Percentiles rank a stretch among this genome's conserved stretches.
These are phyloP conservation scores for Daldinia loculata DNA, from an alignment of 495 filamentous ascomycete genomes.

Conservation along the genomic window DNA sequence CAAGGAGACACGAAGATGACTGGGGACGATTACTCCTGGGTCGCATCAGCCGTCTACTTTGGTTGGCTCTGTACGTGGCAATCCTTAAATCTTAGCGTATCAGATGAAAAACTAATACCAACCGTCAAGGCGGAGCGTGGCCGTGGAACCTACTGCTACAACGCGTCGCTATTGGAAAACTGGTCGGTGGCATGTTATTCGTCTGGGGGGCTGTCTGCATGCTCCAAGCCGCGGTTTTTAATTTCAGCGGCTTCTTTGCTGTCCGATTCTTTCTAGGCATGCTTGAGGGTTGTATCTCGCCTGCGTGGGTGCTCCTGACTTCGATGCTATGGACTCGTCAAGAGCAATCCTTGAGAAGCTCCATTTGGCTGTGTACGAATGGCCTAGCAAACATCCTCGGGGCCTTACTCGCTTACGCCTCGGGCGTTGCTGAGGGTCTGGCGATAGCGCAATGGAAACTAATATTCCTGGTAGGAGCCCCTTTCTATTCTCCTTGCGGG, in stretches of 20 bases:
- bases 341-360: conserved; percentile 38
- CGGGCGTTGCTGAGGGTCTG: conserved; percentile 34
- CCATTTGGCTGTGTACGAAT: conserved; percentile 41
- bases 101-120: conserved; percentile 4
- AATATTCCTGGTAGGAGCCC: conserved; percentile 34
- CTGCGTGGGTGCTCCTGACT: conserved; percentile 46
- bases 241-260: conserved; percentile 46
- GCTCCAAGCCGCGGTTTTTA: conserved; percentile 44
- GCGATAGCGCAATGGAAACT: conserved; percentile 42
- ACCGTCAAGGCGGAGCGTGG: conserved; percentile 40
- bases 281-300: conserved; percentile 48
- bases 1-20: conserved; percentile 46
- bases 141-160: conserved; percentile 49
- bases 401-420: conserved; percentile 36
- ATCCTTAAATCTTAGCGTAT: not conserved
- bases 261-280: conserved; percentile 50
- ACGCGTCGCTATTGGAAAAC: conserved; percentile 44
- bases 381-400: conserved; percentile 39
- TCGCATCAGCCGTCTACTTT: conserved; percentile 46
- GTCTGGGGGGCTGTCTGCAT: conserved; percentile 48
- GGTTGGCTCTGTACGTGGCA: conserved; percentile 44
- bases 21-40: conserved; percentile 49
- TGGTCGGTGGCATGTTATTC: conserved; percentile 46
- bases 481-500: not conserved
- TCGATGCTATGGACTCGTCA: conserved; percentile 44